A percentile compares a stretch with the other conserved stretches of the same genome.
Conservation (phyloP, 192 early-diverging fungal genomes). For the Umbelopsis sp. region DNA sequence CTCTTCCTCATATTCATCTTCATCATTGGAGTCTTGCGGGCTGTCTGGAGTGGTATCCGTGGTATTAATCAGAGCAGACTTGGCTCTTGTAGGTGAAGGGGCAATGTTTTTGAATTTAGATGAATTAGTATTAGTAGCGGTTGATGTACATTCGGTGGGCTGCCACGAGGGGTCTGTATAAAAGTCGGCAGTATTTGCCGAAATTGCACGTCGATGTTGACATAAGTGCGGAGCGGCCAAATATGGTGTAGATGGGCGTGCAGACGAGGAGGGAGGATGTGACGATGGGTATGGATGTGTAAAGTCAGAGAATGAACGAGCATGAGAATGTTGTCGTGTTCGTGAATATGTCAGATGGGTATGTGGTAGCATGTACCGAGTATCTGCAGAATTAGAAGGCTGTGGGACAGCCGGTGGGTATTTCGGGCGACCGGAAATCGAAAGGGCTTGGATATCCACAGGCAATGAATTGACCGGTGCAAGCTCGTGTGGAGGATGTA, state of each 20-base stretch:
- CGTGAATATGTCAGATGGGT: slow-evolving; percentile 23
- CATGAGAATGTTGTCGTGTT: slow-evolving; percentile 35
- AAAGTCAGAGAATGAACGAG: slow-evolving; percentile 43
- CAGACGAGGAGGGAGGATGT: background rate
- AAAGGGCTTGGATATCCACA: slow-evolving; percentile 24
- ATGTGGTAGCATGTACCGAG: slow-evolving; percentile 16
- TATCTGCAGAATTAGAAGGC: slow-evolving; percentile 16
- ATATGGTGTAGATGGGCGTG: slow-evolving; percentile 16
- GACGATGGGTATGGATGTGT: slow-evolving; percentile 39
- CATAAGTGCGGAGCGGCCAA: slow-evolving; percentile 23
- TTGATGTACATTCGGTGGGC: slow-evolving; percentile 17
- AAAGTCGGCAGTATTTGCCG: slow-evolving; percentile 38
- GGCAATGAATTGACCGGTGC: slow-evolving; percentile 10
- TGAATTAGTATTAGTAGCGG: slow-evolving; percentile 7
- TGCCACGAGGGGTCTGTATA: slow-evolving; percentile 23
- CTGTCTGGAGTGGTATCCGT: background rate
- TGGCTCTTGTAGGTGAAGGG: slow-evolving; percentile 17
- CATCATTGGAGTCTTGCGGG: slow-evolving; percentile 13
- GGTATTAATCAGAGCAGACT: slow-evolving; percentile 13
- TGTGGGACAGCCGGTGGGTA: slow-evolving; percentile 8
- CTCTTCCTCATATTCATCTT: slow-evolving; percentile 9
- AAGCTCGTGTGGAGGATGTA: slow-evolving; percentile 12
- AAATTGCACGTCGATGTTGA: slow-evolving; percentile 41
- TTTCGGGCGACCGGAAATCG: slow-evolving; percentile 23
- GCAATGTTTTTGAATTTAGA: slow-evolving; percentile 23